These are phyloP conservation scores for Globisporangium sylvaticum DNA, from an alignment of 352 stramenopile species.

Conservation along the genomic window DNA sequence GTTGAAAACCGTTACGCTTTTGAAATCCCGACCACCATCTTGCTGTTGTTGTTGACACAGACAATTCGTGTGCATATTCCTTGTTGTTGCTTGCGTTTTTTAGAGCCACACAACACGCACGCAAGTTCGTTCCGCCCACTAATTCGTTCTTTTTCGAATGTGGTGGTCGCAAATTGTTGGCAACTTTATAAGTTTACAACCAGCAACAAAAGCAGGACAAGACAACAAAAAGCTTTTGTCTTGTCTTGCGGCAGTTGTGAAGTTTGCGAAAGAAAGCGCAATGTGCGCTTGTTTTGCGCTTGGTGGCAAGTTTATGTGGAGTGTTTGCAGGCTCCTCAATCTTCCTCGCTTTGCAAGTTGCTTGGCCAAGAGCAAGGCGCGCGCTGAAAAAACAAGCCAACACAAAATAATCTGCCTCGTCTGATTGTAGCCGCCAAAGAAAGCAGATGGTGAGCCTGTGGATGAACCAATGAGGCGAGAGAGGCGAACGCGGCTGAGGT, in stretches of 20 bases:
- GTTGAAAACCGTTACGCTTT: not conserved
- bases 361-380: slow-evolving; percentile 1
- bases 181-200: not conserved
- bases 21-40: no score
- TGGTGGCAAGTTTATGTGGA: not conserved
- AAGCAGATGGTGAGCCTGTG: slow-evolving; percentile 1
- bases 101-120: not conserved
- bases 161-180: not conserved
- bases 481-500: not conserved
- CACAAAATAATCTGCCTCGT: slow-evolving; percentile 1
- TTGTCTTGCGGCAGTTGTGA: not conserved
- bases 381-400: not conserved
- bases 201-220: not conserved
- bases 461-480: slow-evolving; percentile 4
- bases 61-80: not conserved
- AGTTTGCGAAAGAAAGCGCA: not conserved
- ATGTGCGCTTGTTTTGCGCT: not conserved
- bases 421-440: slow-evolving; percentile 6
- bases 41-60: no score
- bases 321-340: not conserved
- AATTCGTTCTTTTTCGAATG: slow-evolving; percentile 7
- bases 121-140: not conserved
- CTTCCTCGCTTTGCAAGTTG: not conserved
- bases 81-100: not conserved
- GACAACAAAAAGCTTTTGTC: not conserved